Evolutionary conservation across 2,329 filamentous ascomycete species (phyloP).

Genomic region (Cladosporium sp.): DNA sequence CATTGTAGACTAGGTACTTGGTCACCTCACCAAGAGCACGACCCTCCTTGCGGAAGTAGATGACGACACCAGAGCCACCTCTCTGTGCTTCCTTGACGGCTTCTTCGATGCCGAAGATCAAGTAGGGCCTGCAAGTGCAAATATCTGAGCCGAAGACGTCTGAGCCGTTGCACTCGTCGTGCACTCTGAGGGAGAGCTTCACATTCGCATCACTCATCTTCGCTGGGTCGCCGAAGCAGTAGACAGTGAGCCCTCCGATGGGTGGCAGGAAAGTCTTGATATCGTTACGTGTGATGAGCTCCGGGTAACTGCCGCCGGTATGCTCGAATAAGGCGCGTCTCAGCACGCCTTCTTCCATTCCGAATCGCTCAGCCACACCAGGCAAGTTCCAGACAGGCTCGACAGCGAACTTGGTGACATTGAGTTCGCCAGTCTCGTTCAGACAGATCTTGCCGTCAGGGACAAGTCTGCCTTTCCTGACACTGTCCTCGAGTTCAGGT

Average conservation of each 20-base stretch:
- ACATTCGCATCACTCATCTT: constrained; percentile 87
- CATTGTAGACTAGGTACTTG: constrained; percentile 80
- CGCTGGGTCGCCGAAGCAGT: constrained; percentile 91
- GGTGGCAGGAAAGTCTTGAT: constrained; percentile 95
- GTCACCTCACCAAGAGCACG: constrained; percentile 92
- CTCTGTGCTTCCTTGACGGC: constrained; percentile 95
- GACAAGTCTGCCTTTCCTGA: constrained; percentile 69
- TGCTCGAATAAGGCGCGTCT: constrained; percentile 89
- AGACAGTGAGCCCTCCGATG: constrained; percentile 92
- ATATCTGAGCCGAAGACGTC: constrained; percentile 98
- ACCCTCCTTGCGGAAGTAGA: constrained; percentile 98
- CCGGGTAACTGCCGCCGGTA: constrained; percentile 92
- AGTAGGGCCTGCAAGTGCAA: constrained; percentile 91
- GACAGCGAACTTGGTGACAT: constrained; percentile 93
- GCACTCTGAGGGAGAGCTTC: constrained; percentile 77
- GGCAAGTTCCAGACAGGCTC: constrained; percentile 69
- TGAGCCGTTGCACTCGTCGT: constrained; percentile 88
- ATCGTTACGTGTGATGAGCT: constrained; percentile 89
- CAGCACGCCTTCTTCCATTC: constrained; percentile 86
- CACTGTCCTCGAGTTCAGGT: constrained; percentile 89
- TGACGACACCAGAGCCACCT: constrained; percentile 89
- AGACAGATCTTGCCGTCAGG: constrained; percentile 87
- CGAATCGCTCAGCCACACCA: constrained; percentile 79
- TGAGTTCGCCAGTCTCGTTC: constrained; percentile 79
- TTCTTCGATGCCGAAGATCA: constrained; percentile 96